Conservation (phyloP, 257 asterid genomes). For the Capsicum baccatum region DNA sequence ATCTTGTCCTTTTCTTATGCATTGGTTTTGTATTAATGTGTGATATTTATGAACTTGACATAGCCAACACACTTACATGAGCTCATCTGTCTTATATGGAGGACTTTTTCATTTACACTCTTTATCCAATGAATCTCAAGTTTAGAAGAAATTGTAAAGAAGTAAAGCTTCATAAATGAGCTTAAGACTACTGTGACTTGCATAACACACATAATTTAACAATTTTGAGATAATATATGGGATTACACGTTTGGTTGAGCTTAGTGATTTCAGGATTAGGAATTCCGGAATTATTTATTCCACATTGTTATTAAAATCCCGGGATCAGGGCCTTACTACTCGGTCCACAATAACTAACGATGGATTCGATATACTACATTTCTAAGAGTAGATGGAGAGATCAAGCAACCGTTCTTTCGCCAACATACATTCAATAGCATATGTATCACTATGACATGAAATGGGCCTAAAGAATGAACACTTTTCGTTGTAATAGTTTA, state of each 20-base stretch:
- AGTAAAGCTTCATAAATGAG: neutral
- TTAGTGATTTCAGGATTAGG: no score
- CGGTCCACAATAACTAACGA: neutral
- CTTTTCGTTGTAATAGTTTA: neutral
- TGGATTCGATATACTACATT: neutral
- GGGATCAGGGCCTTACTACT: neutral
- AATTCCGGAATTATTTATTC: no score
- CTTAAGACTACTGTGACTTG: no score
- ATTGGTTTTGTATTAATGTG: slow-evolving; percentile 22
- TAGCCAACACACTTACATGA: slow-evolving; percentile 3
- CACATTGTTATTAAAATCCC: no score
- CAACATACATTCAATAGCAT: neutral
- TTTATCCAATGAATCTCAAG: neutral
- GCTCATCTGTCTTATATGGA: slow-evolving; percentile 13
- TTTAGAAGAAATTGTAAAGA: neutral
- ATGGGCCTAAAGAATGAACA: neutral
- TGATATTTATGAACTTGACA: slow-evolving; percentile 6
- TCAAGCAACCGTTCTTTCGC: neutral
- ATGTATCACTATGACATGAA: neutral
- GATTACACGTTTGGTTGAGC: no score
- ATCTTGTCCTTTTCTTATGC: slow-evolving; percentile 32
- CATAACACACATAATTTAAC: no score
- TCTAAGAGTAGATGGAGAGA: neutral
- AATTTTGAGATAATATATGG: no score
- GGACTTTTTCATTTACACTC: neutral